Percentiles rank a stretch among this genome's conserved stretches.
These are phyloP conservation scores for Plenodomus lindquistii DNA, from an alignment of 2,329 filamentous ascomycete species.

Conservation along the genomic window DNA sequence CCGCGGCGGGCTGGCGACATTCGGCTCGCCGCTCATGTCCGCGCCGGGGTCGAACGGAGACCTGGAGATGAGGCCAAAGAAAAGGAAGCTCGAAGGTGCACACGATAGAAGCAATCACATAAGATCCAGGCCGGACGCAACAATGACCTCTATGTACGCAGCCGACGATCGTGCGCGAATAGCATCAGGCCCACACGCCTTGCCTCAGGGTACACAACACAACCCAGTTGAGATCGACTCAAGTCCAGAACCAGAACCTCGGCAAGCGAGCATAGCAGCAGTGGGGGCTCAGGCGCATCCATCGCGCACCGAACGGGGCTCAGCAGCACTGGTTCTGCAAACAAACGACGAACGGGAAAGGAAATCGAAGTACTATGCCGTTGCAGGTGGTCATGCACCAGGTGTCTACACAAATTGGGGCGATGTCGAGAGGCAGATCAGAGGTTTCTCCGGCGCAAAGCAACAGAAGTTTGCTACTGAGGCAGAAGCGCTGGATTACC, in stretches of 20 bases:
- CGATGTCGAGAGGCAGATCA: constrained; percentile 71
- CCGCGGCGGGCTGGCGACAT: too few species aligned
- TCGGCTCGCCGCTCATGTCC: not conserved
- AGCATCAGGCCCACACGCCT: not conserved
- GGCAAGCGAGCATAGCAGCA: not conserved
- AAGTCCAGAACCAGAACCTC: constrained; percentile 14
- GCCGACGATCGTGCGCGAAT: not conserved
- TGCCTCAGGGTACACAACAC: constrained; percentile 12
- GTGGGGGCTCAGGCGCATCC: not conserved
- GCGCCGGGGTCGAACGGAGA: not conserved
- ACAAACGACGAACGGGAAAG: constrained; percentile 21
- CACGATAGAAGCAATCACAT: not conserved
- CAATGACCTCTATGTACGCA: not conserved
- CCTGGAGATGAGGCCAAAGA: constrained; percentile 3
- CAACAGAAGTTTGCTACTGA: constrained; percentile 52
- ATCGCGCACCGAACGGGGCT: too few species aligned
- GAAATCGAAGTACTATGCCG: constrained; percentile 60
- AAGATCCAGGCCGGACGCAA: not conserved
- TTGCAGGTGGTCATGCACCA: constrained; percentile 59
- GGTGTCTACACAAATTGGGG: constrained; percentile 69
- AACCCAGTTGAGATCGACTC: constrained; percentile 17
- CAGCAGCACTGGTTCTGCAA: not conserved
- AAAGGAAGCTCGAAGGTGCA: constrained; percentile 11
- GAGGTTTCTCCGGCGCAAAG: constrained; percentile 68
- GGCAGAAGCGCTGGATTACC: constrained; percentile 78